These are phyloP conservation scores for Neopestalotiopsis sp. DNA, from an alignment of 2,329 filamentous ascomycete species.

Conservation along the genomic window DNA sequence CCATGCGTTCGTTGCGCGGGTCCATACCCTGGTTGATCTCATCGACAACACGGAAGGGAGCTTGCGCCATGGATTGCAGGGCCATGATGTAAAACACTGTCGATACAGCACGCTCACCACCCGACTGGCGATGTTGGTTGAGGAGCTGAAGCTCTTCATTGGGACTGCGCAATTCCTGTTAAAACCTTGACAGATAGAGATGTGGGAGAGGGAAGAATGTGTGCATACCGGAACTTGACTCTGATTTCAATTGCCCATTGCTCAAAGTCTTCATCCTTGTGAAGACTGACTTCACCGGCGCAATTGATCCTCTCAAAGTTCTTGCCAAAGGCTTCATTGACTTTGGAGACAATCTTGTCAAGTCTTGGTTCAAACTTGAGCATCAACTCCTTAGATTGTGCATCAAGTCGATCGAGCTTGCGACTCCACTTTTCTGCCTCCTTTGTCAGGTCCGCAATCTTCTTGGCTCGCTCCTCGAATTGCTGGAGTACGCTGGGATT, in stretches of 20 bases:
- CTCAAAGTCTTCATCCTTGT: slow-evolving; percentile 93
- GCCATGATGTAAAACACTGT: slow-evolving; percentile 99
- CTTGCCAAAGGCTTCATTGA: slow-evolving; percentile 89
- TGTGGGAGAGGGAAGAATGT: neutral
- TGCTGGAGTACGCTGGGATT: slow-evolving; percentile 78
- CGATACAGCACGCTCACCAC: slow-evolving; percentile 92
- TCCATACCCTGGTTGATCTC: slow-evolving; percentile 99
- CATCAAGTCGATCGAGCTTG: slow-evolving; percentile 59
- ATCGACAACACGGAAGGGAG: slow-evolving; percentile 96
- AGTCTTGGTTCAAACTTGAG: slow-evolving; percentile 82
- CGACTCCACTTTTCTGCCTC: slow-evolving; percentile 59
- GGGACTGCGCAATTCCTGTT: slow-evolving; percentile 56
- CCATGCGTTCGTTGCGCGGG: slow-evolving; percentile 95
- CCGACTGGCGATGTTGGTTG: slow-evolving; percentile 91
- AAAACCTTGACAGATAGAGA: neutral
- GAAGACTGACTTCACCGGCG: slow-evolving; percentile 84
- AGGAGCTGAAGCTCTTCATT: slow-evolving; percentile 84
- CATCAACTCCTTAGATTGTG: slow-evolving; percentile 69
- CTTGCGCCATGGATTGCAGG: slow-evolving; percentile 88
- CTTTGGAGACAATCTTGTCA: slow-evolving; percentile 76
- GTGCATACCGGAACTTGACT: slow-evolving; percentile 85
- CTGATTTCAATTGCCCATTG: slow-evolving; percentile 92
- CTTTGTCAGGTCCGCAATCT: slow-evolving; percentile 69
- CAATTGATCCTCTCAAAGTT: slow-evolving; percentile 96
- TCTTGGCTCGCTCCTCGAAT: slow-evolving; percentile 73